Evolutionary conservation across 768 basidiomycete genomes (phyloP).

Genomic region (Termitomyces sp.): DNA sequence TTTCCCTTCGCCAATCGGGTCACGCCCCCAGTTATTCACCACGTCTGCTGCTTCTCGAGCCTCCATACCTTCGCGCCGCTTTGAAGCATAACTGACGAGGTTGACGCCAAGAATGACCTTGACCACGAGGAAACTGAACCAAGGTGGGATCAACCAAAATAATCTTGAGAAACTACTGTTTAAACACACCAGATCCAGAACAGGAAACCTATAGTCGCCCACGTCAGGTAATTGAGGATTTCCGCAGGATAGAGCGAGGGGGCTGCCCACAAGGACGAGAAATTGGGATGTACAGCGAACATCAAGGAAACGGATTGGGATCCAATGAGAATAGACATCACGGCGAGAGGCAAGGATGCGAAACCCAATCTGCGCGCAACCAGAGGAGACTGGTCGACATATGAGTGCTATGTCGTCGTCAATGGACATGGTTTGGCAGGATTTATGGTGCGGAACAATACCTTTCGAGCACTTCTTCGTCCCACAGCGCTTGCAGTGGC

Average conservation of each 20-base stretch:
- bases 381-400: slow-evolving; percentile 93
- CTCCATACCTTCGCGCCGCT: slow-evolving; percentile 72
- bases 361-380: slow-evolving; percentile 94
- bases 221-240: slow-evolving; percentile 51
- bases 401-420: slow-evolving; percentile 54
- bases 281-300: slow-evolving; percentile 41
- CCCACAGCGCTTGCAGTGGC: slow-evolving; percentile 72
- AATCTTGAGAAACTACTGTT: background rate
- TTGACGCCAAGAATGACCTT: slow-evolving; percentile 93
- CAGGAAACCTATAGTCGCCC: slow-evolving; percentile 56
- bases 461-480: slow-evolving; percentile 66
- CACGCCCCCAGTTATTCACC: slow-evolving; percentile 84
- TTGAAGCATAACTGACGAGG: slow-evolving; percentile 77
- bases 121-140: slow-evolving; percentile 67
- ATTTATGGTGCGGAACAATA: slow-evolving; percentile 16
- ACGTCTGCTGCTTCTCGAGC: slow-evolving; percentile 65
- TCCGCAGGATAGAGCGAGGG: slow-evolving; percentile 41
- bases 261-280: slow-evolving; percentile 39
- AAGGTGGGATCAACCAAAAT: background rate
- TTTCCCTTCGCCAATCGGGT: slow-evolving; percentile 85
- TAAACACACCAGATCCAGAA: slow-evolving; percentile 81
- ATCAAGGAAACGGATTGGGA: slow-evolving; percentile 64
- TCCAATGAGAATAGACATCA: slow-evolving; percentile 71
- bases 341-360: slow-evolving; percentile 86
- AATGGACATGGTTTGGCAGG: background rate